Base-by-base conservation (phyloP, 73 alveolate genomes). In the Tetrahymena thermophila region DNA sequence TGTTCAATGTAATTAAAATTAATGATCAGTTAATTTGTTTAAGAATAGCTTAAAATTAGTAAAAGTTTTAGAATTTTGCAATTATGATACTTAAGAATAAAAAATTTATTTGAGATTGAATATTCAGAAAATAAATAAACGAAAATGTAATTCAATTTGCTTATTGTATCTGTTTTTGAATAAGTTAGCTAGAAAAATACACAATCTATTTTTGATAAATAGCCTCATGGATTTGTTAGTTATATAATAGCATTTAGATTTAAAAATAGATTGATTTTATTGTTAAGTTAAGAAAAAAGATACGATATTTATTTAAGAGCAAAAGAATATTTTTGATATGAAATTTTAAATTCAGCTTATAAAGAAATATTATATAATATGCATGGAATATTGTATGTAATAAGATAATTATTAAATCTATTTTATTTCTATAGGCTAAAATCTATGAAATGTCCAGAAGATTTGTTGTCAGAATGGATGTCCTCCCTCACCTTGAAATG, bases 391-490 rank as follows among this genome's bases (percentile, higher is more conserved):
- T 71, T 71, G 35, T 0, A 23, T 71, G 42, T 23, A 56, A 56
- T 25, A 4, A 9, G 35, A 40, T 40, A 50, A 71, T 31, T 3
- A 71, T 23, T 25, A 71, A 4, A 71, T 71, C 37, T 71, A 71
- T 71, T 95, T 43, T 42, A 94, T 94, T 42, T 43, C 15, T 19
- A 28, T 43, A 95, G 97, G 97, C 97, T 11, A 85, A 34, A 89
- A 85, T 95, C 50, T 95, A 85, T 85, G 97, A 95, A 95, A 55
- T 95, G 25, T 50, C 97, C n/a, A 95, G 97, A 93, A 95, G 97
- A 95, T 43, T 93, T 43, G 97, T 95, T 14, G 94, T 95, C 7
- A 85, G 97, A 85, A 95, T 95, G 97, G 97, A 95, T 58, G 43
- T 95, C 19, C 94, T 95, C 35, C 97, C 97, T 50, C 97, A 95